phyloP scores from a whole-genome alignment of 2,329 filamentous ascomycete genomes.

The Ophiostoma novo-ulmi region DNA sequence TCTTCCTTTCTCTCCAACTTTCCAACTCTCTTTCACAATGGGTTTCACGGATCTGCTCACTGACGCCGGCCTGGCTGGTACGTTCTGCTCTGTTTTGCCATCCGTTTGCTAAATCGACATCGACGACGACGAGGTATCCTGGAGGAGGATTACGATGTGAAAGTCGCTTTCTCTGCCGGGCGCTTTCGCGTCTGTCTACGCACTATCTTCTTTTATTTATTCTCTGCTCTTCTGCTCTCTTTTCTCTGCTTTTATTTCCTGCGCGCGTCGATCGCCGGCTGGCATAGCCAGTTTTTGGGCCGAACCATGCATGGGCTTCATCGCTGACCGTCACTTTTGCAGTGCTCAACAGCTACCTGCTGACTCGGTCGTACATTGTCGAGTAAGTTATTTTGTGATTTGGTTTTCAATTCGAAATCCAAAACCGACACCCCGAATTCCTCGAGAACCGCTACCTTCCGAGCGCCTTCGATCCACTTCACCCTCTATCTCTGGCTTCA shows the following conservation, averaged over 20 bases:
- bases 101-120: slow-evolving; percentile 18
- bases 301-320: slow-evolving; percentile 6
- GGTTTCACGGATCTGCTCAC: slow-evolving; percentile 33
- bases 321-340: slow-evolving; percentile 25
- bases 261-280: slow-evolving; percentile 16
- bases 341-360: slow-evolving; percentile 62
- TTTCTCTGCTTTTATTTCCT: slow-evolving; percentile 16
- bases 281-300: background rate
- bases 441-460: background rate
- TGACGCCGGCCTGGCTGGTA: slow-evolving; percentile 31
- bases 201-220: background rate
- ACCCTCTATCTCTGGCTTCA: slow-evolving; percentile 16
- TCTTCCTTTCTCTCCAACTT: background rate
- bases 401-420: background rate
- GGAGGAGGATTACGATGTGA: slow-evolving; percentile 1
- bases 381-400: slow-evolving; percentile 55
- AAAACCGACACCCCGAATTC: background rate
- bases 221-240: slow-evolving; percentile 11
- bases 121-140: background rate
- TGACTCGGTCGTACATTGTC: slow-evolving; percentile 67
- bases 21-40: slow-evolving; percentile 27
- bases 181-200: background rate
- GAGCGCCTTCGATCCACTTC: background rate
- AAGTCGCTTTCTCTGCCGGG: background rate
- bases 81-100: slow-evolving; percentile 25